phyloP scores from a whole-genome alignment of 73 alveolate species.

The Symbiodinium natans region DNA sequence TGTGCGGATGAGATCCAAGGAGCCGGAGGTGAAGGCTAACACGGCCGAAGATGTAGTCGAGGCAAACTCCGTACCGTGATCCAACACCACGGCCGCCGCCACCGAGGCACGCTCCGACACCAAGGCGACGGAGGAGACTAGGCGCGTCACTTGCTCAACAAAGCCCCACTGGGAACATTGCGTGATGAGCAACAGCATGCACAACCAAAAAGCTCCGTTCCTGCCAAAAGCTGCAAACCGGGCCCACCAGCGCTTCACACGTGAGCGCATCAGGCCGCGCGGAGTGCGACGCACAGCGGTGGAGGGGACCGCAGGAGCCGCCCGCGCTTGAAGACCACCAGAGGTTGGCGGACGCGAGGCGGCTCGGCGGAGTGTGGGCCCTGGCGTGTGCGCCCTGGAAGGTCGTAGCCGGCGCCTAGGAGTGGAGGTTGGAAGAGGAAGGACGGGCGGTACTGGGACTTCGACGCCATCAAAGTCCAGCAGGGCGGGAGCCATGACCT shows the following conservation, averaged over 20 bases:
- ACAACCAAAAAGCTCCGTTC: not conserved
- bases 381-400: not conserved
- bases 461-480: not conserved
- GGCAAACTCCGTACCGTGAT: not conserved
- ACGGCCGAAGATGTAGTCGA: not conserved
- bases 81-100: conserved; percentile 2
- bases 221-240: not conserved
- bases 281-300: not conserved
- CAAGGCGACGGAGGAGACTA: not conserved
- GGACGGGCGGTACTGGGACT: not conserved
- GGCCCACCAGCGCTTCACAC: not conserved
- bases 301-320: not conserved
- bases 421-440: no score
- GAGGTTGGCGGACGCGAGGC: not conserved
- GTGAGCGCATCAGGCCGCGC: not conserved
- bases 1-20: not conserved
- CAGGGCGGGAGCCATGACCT: not conserved
- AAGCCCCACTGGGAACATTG: not conserved
- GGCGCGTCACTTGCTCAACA: not conserved
- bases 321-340: no score
- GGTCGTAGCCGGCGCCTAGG: no score
- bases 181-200: not conserved
- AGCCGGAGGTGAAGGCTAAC: not conserved
- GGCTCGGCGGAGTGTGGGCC: not conserved
- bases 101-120: not conserved